Evolutionary conservation across 2,329 filamentous ascomycete species (phyloP).

Genomic region (Cyphellophora europaea): DNA sequence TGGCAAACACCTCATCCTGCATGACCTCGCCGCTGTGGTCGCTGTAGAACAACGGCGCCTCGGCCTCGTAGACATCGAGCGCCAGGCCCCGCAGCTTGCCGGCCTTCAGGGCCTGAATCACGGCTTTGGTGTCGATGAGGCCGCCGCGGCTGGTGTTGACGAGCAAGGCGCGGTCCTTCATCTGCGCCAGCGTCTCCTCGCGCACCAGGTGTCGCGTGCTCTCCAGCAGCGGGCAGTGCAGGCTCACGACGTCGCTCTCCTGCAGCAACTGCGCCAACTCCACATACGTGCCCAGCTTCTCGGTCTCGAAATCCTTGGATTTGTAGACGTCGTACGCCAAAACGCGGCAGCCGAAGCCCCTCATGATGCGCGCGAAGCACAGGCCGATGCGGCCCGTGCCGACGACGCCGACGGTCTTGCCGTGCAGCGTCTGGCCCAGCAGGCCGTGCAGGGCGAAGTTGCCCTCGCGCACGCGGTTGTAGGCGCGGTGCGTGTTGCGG

Average conservation of each 20-base stretch:
- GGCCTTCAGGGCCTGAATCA: conserved; percentile 52
- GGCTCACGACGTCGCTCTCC: conserved; percentile 50
- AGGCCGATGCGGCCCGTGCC: conserved; percentile 58
- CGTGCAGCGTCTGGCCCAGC: conserved; percentile 49
- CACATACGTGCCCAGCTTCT: conserved; percentile 40
- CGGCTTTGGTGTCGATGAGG: conserved; percentile 50
- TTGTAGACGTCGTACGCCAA: conserved; percentile 51
- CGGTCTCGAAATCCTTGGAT: conserved; percentile 34
- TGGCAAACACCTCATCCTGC: conserved; percentile 56
- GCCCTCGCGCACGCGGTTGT: conserved; percentile 58
- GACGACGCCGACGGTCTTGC: conserved; percentile 57
- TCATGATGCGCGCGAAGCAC: conserved; percentile 49
- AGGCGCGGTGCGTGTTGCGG: conserved; percentile 58
- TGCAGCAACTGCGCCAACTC: conserved; percentile 45
- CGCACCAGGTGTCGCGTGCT: conserved; percentile 54
- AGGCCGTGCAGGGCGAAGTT: conserved; percentile 57
- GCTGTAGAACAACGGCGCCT: conserved; percentile 51
- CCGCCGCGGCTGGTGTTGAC: conserved; percentile 60
- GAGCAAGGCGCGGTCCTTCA: conserved; percentile 52
- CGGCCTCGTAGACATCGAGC: conserved; percentile 60
- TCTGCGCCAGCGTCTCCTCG: conserved; percentile 38
- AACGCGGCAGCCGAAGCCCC: conserved; percentile 54
- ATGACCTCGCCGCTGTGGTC: conserved; percentile 58
- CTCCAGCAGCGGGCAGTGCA: conserved; percentile 57
- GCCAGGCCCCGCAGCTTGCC: conserved; percentile 53